These are phyloP conservation scores for Macrotyloma uniflorum DNA, from an alignment of 306 rosid species.

Conservation along the genomic window DNA sequence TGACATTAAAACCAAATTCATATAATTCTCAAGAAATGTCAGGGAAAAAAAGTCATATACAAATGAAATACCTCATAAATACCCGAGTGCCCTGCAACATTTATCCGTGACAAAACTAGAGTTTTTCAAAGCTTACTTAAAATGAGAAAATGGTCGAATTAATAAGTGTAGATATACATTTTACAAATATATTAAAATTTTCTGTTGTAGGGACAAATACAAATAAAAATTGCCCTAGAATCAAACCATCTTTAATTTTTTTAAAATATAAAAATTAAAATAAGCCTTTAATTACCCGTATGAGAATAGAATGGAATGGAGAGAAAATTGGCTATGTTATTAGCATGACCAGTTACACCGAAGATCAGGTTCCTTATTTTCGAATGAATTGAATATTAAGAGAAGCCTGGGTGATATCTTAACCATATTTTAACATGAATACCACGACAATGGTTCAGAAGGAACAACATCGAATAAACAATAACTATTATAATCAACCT, in stretches of 20 bases:
- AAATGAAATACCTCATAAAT: neutral
- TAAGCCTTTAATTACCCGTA: neutral
- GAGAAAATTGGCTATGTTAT: neutral
- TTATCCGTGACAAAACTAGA: neutral
- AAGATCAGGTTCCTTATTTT: constrained; percentile 11
- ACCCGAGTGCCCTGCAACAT: neutral
- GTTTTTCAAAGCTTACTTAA: neutral
- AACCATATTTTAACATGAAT: constrained; percentile 3
- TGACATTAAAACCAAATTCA: neutral
- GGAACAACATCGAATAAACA: constrained; percentile 11
- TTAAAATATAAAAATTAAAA: neutral
- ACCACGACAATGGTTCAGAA: neutral
- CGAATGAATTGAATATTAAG: constrained; percentile 9
- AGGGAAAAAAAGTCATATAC: neutral
- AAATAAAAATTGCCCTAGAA: neutral
- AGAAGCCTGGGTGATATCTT: neutral
- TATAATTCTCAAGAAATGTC: neutral
- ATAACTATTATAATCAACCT: constrained; percentile 4
- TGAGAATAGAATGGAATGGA: neutral
- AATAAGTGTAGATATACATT: constrained; percentile 3
- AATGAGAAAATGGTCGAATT: constrained; percentile 11
- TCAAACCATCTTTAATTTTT: neutral
- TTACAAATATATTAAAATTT: neutral
- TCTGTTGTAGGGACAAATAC: neutral
- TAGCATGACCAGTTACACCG: constrained; percentile 2